A percentile compares a stretch with the other conserved stretches of the same genome.
phyloP scores from a whole-genome alignment of 2,329 filamentous ascomycete species.

The Neopestalotiopsis sp. region DNA sequence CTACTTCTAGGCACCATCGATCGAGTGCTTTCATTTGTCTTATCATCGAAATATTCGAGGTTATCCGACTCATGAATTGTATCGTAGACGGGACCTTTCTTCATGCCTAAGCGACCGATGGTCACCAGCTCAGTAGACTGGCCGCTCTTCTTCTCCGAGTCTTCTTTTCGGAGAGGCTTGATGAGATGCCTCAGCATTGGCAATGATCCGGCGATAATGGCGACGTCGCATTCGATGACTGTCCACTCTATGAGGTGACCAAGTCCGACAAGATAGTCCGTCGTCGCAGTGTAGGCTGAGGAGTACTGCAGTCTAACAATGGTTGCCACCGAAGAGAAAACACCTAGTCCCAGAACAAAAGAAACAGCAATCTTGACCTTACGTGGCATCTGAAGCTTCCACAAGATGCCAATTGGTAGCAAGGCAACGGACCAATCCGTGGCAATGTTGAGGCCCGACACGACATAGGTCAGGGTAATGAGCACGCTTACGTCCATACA shows the following conservation, averaged over 20 bases:
- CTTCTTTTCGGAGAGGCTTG: neutral
- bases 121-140: slow-evolving; percentile 5
- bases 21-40: neutral
- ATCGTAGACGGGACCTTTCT: neutral
- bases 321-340: slow-evolving; percentile 20
- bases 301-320: slow-evolving; percentile 17
- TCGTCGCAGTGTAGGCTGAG: slow-evolving; percentile 2
- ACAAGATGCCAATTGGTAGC: slow-evolving; percentile 19
- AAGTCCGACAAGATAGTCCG: slow-evolving; percentile 17
- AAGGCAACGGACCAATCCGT: slow-evolving; percentile 17
- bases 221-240: slow-evolving; percentile 21
- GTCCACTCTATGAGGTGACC: slow-evolving; percentile 23
- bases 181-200: slow-evolving; percentile 22
- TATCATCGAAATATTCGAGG: neutral
- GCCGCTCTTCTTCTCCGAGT: neutral
- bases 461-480: slow-evolving; percentile 22
- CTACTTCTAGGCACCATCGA: neutral
- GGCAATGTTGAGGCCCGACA: slow-evolving; percentile 20
- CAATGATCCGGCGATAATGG: slow-evolving; percentile 22
- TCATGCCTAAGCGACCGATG: neutral
- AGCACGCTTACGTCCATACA: slow-evolving; percentile 15
- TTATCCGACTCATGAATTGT: slow-evolving; percentile 4
- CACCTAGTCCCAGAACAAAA: slow-evolving; percentile 19
- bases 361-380: slow-evolving; percentile 19
- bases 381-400: slow-evolving; percentile 18